Base-by-base conservation (phyloP, 2,329 filamentous ascomycete genomes). In the Ophioceras dolichostomum region DNA sequence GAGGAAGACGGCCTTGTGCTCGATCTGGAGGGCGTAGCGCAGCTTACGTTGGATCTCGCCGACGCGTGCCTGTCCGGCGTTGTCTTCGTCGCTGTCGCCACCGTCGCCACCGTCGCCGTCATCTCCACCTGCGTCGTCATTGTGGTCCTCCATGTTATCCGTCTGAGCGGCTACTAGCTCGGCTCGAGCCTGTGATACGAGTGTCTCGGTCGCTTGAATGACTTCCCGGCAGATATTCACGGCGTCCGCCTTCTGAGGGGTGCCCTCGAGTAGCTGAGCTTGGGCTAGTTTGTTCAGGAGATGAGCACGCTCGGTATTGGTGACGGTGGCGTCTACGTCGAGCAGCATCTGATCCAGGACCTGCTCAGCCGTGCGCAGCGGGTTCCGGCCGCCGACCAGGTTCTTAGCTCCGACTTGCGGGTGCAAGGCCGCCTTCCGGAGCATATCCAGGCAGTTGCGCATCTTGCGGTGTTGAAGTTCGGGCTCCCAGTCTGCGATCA, bases 291-390 rank as follows among this genome's bases (percentile, higher is more conserved):
- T 76, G 24, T 67, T 67, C 3, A 73, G 53, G 6, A 94, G 64
- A 34, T 80, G 66, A 2, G 67, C 61, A 37, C 86, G 73, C 50
- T 91, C 79, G 40, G 89, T 79, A 0, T 68, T 59, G 36, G 79
- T 73, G 39, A 89, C 71, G 1, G 60, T 54, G 5, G 64, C 64
- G 40, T 89, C 83, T 31, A 81, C 87, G 50, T 89, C 79, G 39
- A 94, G 86, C 40, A 95, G 80, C 89, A 98, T 95, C 4, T 80
- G 77, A 45, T 86, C 79, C 10, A 98, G 64, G 1, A 96, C 89
- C 55, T 96, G 84, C 14, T 79, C 73, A 2, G 94, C 80, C 1
- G 88, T 93, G 10, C 83, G 72, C 45, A 95, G 66, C 0, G 84
- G 79, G 32, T 71, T 67, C 2, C 79, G 79, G 5, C 84, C 58